phyloP scores from a whole-genome alignment of 805 yeast species.

The Debaryomyces hansenii region DNA sequence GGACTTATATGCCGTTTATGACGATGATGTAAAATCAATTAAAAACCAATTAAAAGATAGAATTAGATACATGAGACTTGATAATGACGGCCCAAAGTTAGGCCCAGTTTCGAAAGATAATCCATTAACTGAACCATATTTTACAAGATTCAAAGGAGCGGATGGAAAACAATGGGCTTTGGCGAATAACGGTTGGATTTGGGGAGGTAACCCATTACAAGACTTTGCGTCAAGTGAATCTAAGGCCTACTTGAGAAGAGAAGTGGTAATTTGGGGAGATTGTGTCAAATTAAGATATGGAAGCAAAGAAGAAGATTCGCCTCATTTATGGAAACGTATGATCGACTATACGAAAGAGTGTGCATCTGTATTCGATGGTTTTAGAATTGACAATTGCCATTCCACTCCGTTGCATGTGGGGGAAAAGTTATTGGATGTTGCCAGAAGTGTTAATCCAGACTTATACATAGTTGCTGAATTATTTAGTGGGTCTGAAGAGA shows the following conservation, averaged over 20 bases:
- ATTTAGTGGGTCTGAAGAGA: slow-evolving; percentile 87
- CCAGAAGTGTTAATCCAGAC: slow-evolving; percentile 81
- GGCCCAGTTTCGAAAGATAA: slow-evolving; percentile 53
- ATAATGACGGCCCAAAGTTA: slow-evolving; percentile 74
- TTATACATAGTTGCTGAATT: slow-evolving; percentile 92
- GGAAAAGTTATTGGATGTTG: slow-evolving; percentile 81
- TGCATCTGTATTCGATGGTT: slow-evolving; percentile 79
- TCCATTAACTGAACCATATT: slow-evolving; percentile 85
- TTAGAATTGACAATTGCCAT: slow-evolving; percentile 93
- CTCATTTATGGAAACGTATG: slow-evolving; percentile 88
- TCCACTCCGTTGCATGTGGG: slow-evolving; percentile 97
- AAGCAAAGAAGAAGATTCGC: slow-evolving; percentile 72
- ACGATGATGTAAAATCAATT: slow-evolving; percentile 67
- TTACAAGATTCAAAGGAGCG: slow-evolving; percentile 63
- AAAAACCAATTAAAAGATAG: slow-evolving; percentile 72
- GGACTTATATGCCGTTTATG: slow-evolving; percentile 70
- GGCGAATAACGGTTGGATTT: slow-evolving; percentile 98
- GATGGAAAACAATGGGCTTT: slow-evolving; percentile 64
- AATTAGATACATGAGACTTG: slow-evolving; percentile 73
- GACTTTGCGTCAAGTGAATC: slow-evolving; percentile 86
- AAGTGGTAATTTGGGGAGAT: slow-evolving; percentile 97
- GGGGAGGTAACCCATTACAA: slow-evolving; percentile 93
- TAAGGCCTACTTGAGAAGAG: slow-evolving; percentile 82
- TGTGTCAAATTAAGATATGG: slow-evolving; percentile 94
- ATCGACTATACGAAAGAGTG: slow-evolving; percentile 66